Evolutionary conservation across 2,329 filamentous ascomycete genomes (phyloP).

Genomic region (Botrytis fabae): DNA sequence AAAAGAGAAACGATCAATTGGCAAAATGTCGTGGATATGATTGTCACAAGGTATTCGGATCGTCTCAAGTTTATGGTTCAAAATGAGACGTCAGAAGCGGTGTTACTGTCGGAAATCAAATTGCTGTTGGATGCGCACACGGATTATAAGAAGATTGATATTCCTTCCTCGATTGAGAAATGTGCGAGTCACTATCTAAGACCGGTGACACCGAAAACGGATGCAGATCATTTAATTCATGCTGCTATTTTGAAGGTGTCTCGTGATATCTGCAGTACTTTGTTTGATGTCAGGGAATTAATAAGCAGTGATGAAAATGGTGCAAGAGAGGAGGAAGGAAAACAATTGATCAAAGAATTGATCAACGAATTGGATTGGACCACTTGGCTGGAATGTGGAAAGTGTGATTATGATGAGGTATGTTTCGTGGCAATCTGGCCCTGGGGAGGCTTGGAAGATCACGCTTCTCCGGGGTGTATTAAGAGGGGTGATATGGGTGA

Average conservation of each 20-base stretch:
- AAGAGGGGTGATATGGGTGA: conserved; percentile 27
- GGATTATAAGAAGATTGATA: conserved; percentile 45
- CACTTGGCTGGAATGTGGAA: conserved; percentile 56
- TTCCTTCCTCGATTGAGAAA: conserved; percentile 45
- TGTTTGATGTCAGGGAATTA: conserved; percentile 33
- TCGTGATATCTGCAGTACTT: conserved; percentile 44
- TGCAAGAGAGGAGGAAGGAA: neutral
- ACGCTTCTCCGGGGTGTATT: conserved; percentile 49
- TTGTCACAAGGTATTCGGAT: conserved; percentile 61
- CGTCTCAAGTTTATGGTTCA: conserved; percentile 46
- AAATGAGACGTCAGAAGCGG: conserved; percentile 18
- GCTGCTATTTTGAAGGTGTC: conserved; percentile 46
- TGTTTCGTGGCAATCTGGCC: conserved; percentile 66
- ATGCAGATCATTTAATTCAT: conserved; percentile 49
- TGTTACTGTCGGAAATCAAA: conserved; percentile 45
- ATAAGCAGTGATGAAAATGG: conserved; percentile 8
- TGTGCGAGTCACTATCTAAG: conserved; percentile 51
- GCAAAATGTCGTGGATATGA: conserved; percentile 67
- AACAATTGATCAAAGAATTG: conserved; percentile 9
- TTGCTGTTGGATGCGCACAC: conserved; percentile 47
- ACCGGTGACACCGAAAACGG: conserved; percentile 41
- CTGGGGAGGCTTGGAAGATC: conserved; percentile 54
- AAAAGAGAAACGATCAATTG: conserved; percentile 45
- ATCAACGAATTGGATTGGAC: conserved; percentile 48
- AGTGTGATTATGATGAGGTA: conserved; percentile 54